Evolutionary conservation across 306 rosid species (phyloP), one percentile per base, ranked within the genome.

Genomic region (Dalbergia oliveri): DNA sequence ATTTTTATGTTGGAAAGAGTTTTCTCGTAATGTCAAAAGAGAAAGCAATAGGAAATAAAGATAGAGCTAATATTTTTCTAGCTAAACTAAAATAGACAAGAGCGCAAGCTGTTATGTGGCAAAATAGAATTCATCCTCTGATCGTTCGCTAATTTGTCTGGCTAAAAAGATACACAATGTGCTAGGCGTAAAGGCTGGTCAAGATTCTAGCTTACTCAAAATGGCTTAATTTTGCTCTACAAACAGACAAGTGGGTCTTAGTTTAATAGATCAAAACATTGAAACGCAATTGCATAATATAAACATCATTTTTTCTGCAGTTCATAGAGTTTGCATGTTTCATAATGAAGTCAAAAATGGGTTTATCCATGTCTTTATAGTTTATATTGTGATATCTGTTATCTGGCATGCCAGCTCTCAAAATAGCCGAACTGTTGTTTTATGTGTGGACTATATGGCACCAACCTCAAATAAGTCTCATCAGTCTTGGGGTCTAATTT

Each of bases 111-210:
- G 18, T 65, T 47, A 71, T 35, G 41, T 6, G 18, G 57, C 41
- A 37, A 8, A 60, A 43, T 26, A 57, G 68, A 19, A 7, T 39
- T 1, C 8, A 37, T 58, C 12, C 14, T 19, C 67, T 3, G 3
- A 26, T 26, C 43, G 34, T 78, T 66, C 47, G 65, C 15, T 56
- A 34, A 19, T 49, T 49, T 63, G 54, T 31, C 58, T 44, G n/a
- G 21, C 21, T 3, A 57, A 72, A 66, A 78, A 23, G 76, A 66
- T 62, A 54, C 13, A 44, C 19, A 54, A 73, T 51, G 2, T 10
- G 53, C 47, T 76, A 3, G 34, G 26, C 77, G 53, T 56, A 69
- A 60, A 73, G 77, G 84, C 60, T 84, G 81, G 69, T 79, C 18
- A 34, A 10, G 72, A 58, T 72, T 33, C 64, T 68, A 69, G 68